phyloP scores from a whole-genome alignment of 2,329 filamentous ascomycete species.

The Zasmidium cellare region DNA sequence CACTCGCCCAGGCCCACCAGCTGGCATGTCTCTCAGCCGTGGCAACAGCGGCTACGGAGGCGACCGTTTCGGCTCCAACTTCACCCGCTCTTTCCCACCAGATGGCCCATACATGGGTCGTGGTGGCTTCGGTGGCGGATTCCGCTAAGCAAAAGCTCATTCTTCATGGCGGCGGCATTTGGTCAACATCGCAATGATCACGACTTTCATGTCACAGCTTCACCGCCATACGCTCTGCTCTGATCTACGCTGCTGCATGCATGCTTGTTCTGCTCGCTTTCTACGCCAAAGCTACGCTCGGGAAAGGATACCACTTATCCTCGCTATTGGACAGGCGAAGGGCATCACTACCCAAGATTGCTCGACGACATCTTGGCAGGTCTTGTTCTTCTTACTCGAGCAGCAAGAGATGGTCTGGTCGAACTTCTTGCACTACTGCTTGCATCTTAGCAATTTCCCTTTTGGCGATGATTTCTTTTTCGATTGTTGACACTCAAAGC shows the following conservation, averaged over 20 bases:
- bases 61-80: constrained; percentile 23
- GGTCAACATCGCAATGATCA: constrained; percentile 1
- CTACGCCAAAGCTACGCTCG: constrained; percentile 21
- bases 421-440: not conserved
- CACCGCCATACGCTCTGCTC: constrained; percentile 16
- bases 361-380: constrained; percentile 18
- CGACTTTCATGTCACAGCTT: constrained; percentile 8
- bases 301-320: constrained; percentile 10
- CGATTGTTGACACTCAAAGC: not conserved
- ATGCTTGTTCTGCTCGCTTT: constrained; percentile 22
- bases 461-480: not conserved
- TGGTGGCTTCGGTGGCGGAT: constrained; percentile 22
- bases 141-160: constrained; percentile 23
- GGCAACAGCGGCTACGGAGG: constrained; percentile 19
- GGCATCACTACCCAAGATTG: constrained; percentile 18
- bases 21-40: constrained; percentile 50
- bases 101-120: constrained; percentile 25
- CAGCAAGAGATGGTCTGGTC: constrained; percentile 12
- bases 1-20: constrained; percentile 83
- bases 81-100: constrained; percentile 17
- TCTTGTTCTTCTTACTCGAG: constrained; percentile 13
- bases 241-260: constrained; percentile 24
- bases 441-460: not conserved
- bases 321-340: constrained; percentile 18
- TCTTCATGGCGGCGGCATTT: constrained; percentile 9